phyloP scores from a whole-genome alignment of 2,329 filamentous ascomycete species.

The Lachnellula hyalina region DNA sequence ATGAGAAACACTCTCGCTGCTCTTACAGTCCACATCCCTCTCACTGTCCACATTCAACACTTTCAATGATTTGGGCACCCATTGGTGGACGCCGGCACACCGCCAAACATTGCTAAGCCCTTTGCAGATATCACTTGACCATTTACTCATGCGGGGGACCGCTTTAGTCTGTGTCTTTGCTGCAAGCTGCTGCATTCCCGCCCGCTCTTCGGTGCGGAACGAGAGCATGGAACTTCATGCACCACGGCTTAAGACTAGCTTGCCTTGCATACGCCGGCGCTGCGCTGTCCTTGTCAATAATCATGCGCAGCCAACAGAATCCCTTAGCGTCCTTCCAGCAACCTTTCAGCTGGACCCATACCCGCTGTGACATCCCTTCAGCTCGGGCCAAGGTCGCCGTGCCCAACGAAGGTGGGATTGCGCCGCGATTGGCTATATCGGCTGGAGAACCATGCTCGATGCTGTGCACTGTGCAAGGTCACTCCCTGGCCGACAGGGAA shows the following conservation, averaged over 20 bases:
- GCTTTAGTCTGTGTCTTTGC: slow-evolving; percentile 21
- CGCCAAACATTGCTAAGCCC: slow-evolving; percentile 14
- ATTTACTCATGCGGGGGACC: slow-evolving; percentile 25
- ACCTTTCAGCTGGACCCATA: slow-evolving; percentile 21
- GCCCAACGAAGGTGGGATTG: background rate
- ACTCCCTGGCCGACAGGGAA: background rate
- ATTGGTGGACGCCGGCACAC: slow-evolving; percentile 10
- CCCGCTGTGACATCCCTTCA: slow-evolving; percentile 5
- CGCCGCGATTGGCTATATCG: slow-evolving; percentile 3
- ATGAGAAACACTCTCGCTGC: background rate
- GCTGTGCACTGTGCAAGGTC: background rate
- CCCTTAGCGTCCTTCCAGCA: slow-evolving; percentile 7
- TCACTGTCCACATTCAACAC: background rate
- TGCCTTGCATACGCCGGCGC: slow-evolving; percentile 2
- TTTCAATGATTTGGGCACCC: background rate
- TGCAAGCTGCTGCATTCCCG: slow-evolving; percentile 23
- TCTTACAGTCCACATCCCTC: background rate
- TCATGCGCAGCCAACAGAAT: slow-evolving; percentile 2
- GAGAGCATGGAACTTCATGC: slow-evolving; percentile 14
- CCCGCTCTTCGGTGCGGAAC: slow-evolving; percentile 26
- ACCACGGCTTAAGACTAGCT: slow-evolving; percentile 11
- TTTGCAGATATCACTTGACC: slow-evolving; percentile 22
- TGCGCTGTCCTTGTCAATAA: background rate
- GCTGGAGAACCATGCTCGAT: background rate
- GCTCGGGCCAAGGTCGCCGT: slow-evolving; percentile 4